A percentile compares a stretch with the other conserved stretches of the same genome.
These are phyloP conservation scores for Heterobasidion annosum DNA, from an alignment of 1,284 basidiomycete genomes.

Conservation along the genomic window DNA sequence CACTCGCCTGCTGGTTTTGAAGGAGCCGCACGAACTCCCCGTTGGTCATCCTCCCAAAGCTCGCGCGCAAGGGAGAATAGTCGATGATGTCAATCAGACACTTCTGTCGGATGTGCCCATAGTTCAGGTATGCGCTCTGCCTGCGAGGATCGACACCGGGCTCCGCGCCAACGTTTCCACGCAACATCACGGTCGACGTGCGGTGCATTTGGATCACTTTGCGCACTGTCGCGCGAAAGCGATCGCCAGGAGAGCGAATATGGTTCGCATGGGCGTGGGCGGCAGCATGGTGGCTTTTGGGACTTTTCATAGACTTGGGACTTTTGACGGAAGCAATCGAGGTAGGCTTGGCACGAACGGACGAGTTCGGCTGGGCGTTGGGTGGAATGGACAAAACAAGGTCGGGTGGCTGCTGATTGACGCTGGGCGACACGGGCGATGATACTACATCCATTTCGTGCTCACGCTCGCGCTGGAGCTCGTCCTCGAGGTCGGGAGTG, in stretches of 20 bases:
- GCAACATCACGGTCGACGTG: constrained; percentile 32
- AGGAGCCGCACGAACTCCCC: constrained; percentile 43
- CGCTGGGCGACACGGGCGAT: neutral
- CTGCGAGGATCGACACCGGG: constrained; percentile 54
- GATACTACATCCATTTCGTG: neutral
- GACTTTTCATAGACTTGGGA: neutral
- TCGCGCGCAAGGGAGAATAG: constrained; percentile 46
- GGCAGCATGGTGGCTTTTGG: neutral
- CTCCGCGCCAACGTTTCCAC: constrained; percentile 41
- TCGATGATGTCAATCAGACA: constrained; percentile 56
- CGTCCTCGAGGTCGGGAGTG: constrained; percentile 41
- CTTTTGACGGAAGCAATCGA: neutral
- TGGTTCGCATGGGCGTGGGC: constrained; percentile 2
- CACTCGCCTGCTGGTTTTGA: constrained; percentile 26
- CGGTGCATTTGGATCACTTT: constrained; percentile 50
- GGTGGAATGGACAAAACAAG: neutral
- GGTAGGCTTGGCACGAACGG: neutral
- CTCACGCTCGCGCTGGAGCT: constrained; percentile 16
- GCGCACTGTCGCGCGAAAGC: constrained; percentile 39
- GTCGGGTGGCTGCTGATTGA: neutral
- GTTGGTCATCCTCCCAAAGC: constrained; percentile 45
- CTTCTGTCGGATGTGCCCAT: constrained; percentile 43
- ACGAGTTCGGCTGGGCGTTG: neutral
- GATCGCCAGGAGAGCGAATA: constrained; percentile 30
- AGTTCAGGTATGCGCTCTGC: constrained; percentile 36